Percentiles rank a stretch among this genome's conserved stretches.
These are phyloP conservation scores for Erucastrum elatum DNA, from an alignment of 345 rosid genomes.

Conservation along the genomic window DNA sequence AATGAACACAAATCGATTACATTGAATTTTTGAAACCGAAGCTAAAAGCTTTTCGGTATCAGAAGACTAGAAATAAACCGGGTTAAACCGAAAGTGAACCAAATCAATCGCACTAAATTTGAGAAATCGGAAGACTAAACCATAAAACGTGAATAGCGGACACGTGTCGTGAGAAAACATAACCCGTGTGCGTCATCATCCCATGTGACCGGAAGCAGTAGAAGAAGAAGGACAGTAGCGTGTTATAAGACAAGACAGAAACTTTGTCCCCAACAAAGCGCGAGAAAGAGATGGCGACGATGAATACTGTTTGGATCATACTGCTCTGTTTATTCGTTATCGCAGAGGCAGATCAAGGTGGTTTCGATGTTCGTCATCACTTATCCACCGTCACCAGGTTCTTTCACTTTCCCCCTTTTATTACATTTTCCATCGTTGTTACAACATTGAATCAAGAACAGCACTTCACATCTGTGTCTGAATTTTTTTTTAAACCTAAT, in stretches of 20 bases:
- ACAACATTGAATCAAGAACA: conserved; percentile 7
- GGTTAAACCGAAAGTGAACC: too few relatives aligned
- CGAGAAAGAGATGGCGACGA: conserved; percentile 12
- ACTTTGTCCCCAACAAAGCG: conserved; percentile 12
- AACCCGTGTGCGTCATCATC: neutral
- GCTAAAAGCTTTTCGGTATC: neutral
- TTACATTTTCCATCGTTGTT: neutral
- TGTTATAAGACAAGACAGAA: neutral
- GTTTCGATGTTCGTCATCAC: conserved; percentile 71
- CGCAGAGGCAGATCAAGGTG: conserved; percentile 45
- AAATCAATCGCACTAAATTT: neutral
- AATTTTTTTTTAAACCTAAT: neutral
- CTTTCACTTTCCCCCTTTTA: neutral
- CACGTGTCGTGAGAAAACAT: conserved; percentile 25
- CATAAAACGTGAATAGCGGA: neutral
- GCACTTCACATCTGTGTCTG: conserved; percentile 3
- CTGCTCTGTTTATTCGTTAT: conserved; percentile 28
- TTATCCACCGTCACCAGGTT: conserved; percentile 73
- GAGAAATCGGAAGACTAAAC: neutral
- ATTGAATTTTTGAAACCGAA: neutral
- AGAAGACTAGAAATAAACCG: too few relatives aligned
- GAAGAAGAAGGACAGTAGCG: neutral
- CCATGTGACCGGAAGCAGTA: conserved; percentile 7
- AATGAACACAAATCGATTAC: neutral
- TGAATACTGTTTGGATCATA: conserved; percentile 27